Conservation (phyloP, 2,329 filamentous ascomycete genomes). For the Grosmannia clavigera region DNA sequence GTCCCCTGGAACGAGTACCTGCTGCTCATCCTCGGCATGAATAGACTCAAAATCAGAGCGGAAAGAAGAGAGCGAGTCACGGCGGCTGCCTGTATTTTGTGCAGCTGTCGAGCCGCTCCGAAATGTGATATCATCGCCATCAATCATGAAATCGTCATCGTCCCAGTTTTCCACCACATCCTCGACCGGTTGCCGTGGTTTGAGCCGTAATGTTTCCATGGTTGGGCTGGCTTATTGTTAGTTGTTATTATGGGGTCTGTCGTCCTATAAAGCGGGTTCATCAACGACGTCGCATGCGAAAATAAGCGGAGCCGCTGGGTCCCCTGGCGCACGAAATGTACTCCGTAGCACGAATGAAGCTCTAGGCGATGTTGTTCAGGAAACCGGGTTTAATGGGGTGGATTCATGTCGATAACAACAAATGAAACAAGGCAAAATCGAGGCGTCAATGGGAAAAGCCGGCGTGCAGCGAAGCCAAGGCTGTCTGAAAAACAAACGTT, state of each 20-base stretch:
- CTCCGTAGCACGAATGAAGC: neutral
- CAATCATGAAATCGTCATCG: conserved; percentile 62
- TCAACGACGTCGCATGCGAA: conserved; percentile 6
- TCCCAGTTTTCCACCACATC: conserved; percentile 66
- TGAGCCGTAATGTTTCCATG: conserved; percentile 45
- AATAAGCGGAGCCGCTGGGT: neutral
- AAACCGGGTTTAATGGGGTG: conserved; percentile 16
- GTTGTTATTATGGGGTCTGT: conserved; percentile 2
- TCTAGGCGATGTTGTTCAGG: neutral
- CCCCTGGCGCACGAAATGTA: neutral
- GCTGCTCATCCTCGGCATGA: conserved; percentile 74
- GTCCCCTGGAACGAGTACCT: conserved; percentile 67
- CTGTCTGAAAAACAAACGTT: neutral
- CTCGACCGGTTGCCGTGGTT: conserved; percentile 40
- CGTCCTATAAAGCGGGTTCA: conserved; percentile 1
- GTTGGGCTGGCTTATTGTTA: neutral
- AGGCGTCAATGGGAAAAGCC: neutral
- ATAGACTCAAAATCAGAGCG: conserved; percentile 71
- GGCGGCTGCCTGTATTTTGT: conserved; percentile 38
- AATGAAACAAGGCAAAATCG: neutral
- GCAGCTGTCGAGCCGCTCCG: conserved; percentile 34
- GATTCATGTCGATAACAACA: conserved; percentile 19
- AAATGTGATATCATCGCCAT: conserved; percentile 52
- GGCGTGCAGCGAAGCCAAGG: neutral
- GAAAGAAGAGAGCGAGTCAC: conserved; percentile 72